These are phyloP conservation scores for Coemansia sp. DNA, from an alignment of 192 early-diverging fungal species.

Conservation along the genomic window DNA sequence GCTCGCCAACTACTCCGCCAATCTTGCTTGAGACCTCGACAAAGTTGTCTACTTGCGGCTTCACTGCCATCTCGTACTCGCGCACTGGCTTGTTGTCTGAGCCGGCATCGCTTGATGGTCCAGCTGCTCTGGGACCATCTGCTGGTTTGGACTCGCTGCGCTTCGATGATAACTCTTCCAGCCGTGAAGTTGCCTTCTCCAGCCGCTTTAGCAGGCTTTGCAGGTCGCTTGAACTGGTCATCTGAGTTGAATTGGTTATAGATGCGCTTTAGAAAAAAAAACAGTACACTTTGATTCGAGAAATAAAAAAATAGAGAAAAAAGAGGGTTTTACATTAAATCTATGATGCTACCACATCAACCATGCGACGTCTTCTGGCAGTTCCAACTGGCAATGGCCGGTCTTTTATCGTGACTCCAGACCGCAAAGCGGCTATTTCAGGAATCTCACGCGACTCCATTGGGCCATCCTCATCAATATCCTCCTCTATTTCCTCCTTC, in stretches of 20 bases:
- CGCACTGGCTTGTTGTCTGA: constrained; percentile 44
- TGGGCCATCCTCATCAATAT: constrained; percentile 9
- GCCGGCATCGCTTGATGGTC: constrained; percentile 10
- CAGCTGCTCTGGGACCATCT: neutral
- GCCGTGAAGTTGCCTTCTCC: constrained; percentile 84
- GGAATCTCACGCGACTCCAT: constrained; percentile 6
- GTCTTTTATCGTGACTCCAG: neutral
- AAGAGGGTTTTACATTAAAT: constrained; percentile 5
- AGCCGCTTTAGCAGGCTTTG: constrained; percentile 79
- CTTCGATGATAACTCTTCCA: constrained; percentile 79
- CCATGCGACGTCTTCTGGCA: constrained; percentile 35
- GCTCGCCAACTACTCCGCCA: constrained; percentile 64
- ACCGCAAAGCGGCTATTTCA: constrained; percentile 12
- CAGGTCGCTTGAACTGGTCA: constrained; percentile 47
- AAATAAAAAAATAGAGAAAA: constrained; percentile 7
- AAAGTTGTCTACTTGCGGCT: constrained; percentile 41
- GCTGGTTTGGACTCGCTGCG: constrained; percentile 40
- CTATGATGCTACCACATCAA: constrained; percentile 27
- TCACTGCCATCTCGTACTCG: constrained; percentile 57
- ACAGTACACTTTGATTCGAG: neutral
- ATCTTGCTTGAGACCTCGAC: constrained; percentile 45
- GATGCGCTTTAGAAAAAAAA: neutral
- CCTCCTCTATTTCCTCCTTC: neutral
- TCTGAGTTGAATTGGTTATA: constrained; percentile 11
- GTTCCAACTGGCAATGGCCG: neutral